Percentiles rank a stretch among this genome's conserved stretches.
These are phyloP conservation scores for Boechera retrofracta DNA, from an alignment of 345 rosid species.

Conservation along the genomic window DNA sequence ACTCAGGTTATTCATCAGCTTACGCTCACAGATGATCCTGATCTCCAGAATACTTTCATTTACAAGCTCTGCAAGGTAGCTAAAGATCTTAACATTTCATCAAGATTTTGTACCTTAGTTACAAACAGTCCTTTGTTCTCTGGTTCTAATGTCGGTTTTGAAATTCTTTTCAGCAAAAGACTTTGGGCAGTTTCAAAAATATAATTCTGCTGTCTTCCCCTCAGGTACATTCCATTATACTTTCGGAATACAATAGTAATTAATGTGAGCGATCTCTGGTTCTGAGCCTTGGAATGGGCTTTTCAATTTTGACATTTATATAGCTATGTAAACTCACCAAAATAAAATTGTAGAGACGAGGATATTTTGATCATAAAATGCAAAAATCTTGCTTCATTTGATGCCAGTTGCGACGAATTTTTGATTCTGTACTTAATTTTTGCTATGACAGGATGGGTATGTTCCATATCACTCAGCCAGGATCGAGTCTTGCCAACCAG, in stretches of 20 bases:
- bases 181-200: slow-evolving; percentile 78
- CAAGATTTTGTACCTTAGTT: slow-evolving; percentile 3
- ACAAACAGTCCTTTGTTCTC: not conserved
- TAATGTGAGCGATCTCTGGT: not conserved
- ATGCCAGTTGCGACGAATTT: not conserved
- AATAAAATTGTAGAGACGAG: not conserved
- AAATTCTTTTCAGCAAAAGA: slow-evolving; percentile 73
- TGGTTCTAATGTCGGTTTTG: slow-evolving; percentile 16
- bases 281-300: not conserved
- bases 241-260: not conserved
- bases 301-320: not conserved
- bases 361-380: not conserved
- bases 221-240: slow-evolving; percentile 63
- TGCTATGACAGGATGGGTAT: slow-evolving; percentile 80
- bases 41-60: slow-evolving; percentile 79
- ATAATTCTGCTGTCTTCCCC: slow-evolving; percentile 89
- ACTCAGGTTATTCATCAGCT: slow-evolving; percentile 98
- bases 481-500: slow-evolving; percentile 83
- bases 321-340: no score
- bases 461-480: slow-evolving; percentile 98
- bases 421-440: not conserved
- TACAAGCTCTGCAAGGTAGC: slow-evolving; percentile 87
- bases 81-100: not conserved
- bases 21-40: slow-evolving; percentile 89
- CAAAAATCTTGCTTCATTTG: not conserved